A percentile compares a stretch with the other conserved stretches of the same genome.
Conservation (phyloP, 352 stramenopile species). For the Phytophthora rubi region DNA sequence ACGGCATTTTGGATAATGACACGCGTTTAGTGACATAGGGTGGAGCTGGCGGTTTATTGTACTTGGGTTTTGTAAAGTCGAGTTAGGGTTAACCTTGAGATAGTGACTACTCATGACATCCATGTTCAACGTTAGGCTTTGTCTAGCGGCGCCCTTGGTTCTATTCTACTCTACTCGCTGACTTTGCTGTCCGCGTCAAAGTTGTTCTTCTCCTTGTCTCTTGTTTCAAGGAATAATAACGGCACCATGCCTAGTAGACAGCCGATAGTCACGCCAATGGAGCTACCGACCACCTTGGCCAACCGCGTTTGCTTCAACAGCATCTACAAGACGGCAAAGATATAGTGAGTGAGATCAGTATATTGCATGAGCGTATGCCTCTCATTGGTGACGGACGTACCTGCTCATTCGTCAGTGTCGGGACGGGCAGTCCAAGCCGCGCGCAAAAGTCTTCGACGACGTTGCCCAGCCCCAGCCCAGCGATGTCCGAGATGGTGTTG, state of each 20-base stretch:
- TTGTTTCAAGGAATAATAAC: slow-evolving; percentile 80
- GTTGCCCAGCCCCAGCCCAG: slow-evolving; percentile 71
- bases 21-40: background rate
- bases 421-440: slow-evolving; percentile 62
- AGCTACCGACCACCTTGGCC: slow-evolving; percentile 71
- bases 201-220: slow-evolving; percentile 24
- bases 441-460: slow-evolving; percentile 85
- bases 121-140: background rate
- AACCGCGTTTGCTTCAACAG: slow-evolving; percentile 69
- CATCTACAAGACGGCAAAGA: slow-evolving; percentile 37
- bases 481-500: slow-evolving; percentile 86
- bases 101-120: background rate
- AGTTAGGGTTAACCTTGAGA: background rate
- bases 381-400: slow-evolving; percentile 25
- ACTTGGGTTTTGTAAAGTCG: background rate
- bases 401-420: slow-evolving; percentile 68
- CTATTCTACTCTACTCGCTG: slow-evolving; percentile 12
- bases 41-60: too few species aligned
- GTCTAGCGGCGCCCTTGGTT: background rate
- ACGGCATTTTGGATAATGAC: slow-evolving; percentile 6
- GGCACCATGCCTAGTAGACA: slow-evolving; percentile 81
- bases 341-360: slow-evolving; percentile 4
- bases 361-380: background rate
- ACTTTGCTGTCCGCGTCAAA: background rate
- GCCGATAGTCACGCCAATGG: slow-evolving; percentile 74